Evolutionary conservation across 2,329 filamentous ascomycete genomes (phyloP), one percentile per base, ranked within the genome.

Genomic region (Aspergillus melleus): DNA sequence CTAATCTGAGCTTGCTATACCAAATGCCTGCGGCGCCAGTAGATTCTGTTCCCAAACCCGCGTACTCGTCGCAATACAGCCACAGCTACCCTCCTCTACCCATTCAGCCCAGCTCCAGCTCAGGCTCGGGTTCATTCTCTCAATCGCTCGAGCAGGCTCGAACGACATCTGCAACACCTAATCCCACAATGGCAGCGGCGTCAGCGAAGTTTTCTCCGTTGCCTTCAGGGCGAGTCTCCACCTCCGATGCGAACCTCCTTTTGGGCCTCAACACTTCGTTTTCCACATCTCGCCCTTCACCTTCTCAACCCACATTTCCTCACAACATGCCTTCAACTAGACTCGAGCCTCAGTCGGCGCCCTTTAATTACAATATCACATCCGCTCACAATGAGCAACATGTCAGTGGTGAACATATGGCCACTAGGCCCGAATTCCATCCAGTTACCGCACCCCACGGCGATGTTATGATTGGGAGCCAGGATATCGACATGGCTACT

Each of bases 1-100:
- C 91, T 0, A 95, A 91, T 70, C 79, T 96, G 4, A 93, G 91
- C 1, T 84, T 94, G 58, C 85, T 96, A 70, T 96, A 92, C 71
- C 88, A 90, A 61, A 87, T 84, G 66, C 73, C 82, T 58, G 77
- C 79, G 22, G 58, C 68, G 1, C 72, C 71, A 12, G 53, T 64
- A 4, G 66, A 66, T 19, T 29, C 67, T 2, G 49, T 51, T 44
- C 24, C 69, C 70, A 68, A 64, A 64, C 46, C 76, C 47, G 57
- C 73, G 57, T 66, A 68, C 57, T 70, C 74, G 1, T 70, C 67
- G 26, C 68, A 74, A 56, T 69, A 71, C 58, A 72, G 67, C 54
- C 69, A 74, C 59, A 68, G 64, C 58, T 74, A 71, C 12, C 58
- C 68, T 32, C 22, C 64, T 26, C 29, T 72, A 29, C 61, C 68